phyloP scores from a whole-genome alignment of 2,329 filamentous ascomycete genomes.

The Fusarium pseudocircinatum region DNA sequence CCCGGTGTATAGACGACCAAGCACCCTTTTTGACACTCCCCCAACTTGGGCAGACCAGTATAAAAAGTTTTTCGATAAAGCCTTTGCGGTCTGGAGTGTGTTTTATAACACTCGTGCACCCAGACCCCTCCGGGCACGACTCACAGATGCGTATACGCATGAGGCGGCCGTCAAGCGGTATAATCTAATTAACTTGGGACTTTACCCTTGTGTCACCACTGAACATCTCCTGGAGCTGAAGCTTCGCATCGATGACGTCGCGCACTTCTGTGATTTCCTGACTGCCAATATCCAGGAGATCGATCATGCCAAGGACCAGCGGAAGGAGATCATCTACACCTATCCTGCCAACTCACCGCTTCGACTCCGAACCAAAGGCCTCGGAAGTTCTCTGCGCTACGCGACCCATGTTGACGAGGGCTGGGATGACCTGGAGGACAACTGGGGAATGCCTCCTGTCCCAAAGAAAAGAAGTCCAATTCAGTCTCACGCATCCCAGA shows the following conservation, averaged over 20 bases:
- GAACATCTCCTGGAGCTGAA: neutral
- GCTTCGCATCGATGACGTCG: constrained; percentile 6
- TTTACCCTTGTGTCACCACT: neutral
- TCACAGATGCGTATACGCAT: neutral
- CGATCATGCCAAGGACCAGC: neutral
- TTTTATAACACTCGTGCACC: neutral
- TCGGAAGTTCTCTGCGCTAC: constrained; percentile 37
- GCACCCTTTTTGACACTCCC: neutral
- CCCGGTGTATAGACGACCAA: neutral
- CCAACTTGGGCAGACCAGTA: neutral
- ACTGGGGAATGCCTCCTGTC: constrained; percentile 21
- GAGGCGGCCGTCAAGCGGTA: neutral
- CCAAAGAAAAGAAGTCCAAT: neutral
- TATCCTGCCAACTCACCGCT: neutral
- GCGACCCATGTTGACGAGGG: constrained; percentile 27
- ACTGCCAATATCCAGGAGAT: neutral
- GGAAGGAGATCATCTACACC: neutral
- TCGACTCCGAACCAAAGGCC: constrained; percentile 32
- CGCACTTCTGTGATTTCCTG: neutral
- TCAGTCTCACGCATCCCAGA: neutral
- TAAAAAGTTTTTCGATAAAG: neutral
- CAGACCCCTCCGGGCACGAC: neutral
- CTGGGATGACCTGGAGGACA: constrained; percentile 8
- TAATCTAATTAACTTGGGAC: neutral
- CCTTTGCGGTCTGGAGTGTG: neutral